Evolutionary conservation across 306 rosid genomes (phyloP).

Genomic region (apple (Malus domestica)): DNA sequence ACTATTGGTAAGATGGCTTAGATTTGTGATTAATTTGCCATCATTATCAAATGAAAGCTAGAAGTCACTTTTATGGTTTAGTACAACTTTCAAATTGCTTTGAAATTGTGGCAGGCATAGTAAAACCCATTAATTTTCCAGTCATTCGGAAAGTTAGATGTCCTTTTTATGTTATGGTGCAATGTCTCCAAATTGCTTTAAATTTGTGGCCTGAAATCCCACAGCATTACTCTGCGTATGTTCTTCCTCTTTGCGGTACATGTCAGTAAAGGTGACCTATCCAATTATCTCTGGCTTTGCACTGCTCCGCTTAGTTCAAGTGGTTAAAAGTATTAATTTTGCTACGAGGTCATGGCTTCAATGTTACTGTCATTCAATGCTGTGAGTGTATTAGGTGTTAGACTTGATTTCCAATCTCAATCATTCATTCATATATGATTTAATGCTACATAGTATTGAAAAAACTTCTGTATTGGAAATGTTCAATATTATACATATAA

Average conservation of each 20-base stretch:
- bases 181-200: neutral
- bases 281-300: neutral
- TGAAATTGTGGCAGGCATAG: neutral
- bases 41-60: neutral
- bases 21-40: neutral
- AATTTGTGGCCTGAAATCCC: conserved; percentile 5
- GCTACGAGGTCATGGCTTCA: too few relatives aligned
- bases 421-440: neutral
- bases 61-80: too few relatives aligned
- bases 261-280: neutral
- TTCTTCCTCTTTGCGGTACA: neutral
- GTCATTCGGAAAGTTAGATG: neutral
- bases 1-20: neutral
- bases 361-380: too few relatives aligned
- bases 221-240: neutral
- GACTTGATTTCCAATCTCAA: too few relatives aligned
- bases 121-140: neutral
- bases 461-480: too few relatives aligned
- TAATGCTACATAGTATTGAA: too few relatives aligned
- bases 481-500: neutral
- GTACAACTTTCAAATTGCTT: neutral
- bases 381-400: too few relatives aligned
- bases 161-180: neutral
- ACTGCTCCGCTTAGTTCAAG: neutral
- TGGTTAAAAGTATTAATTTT: too few relatives aligned